phyloP scores from a whole-genome alignment of 768 basidiomycete species.

The Boletus huronensis region DNA sequence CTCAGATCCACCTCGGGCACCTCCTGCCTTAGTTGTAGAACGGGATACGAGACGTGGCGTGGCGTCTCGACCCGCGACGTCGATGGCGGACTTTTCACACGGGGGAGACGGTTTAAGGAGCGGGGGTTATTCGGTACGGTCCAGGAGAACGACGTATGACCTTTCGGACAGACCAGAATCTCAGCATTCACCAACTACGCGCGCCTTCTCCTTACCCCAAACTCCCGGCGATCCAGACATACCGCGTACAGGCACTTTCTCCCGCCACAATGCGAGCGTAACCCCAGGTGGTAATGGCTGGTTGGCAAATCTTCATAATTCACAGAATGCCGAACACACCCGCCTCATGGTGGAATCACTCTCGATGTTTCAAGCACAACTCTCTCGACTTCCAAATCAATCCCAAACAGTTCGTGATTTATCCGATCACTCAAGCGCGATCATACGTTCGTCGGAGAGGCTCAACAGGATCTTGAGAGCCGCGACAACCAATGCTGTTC shows the following conservation, averaged over 20 bases:
- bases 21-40: constrained; percentile 13
- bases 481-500: constrained; percentile 57
- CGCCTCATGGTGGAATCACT: constrained; percentile 70
- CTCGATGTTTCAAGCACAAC: constrained; percentile 63
- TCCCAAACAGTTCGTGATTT: constrained; percentile 50
- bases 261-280: constrained; percentile 13
- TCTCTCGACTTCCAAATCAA: constrained; percentile 52
- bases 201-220: constrained; percentile 12
- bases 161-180: constrained; percentile 23
- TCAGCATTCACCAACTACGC: constrained; percentile 14
- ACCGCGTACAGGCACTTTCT: constrained; percentile 7
- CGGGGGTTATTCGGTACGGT: constrained; percentile 14
- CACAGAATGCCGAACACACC: constrained; percentile 52
- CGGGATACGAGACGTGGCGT: constrained; percentile 17
- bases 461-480: constrained; percentile 59
- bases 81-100: constrained; percentile 51
- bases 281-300: constrained; percentile 20
- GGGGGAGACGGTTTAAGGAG: constrained; percentile 13
- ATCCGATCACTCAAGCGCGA: constrained; percentile 54
- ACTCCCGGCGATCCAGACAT: constrained; percentile 16
- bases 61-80: constrained; percentile 46
- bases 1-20: constrained; percentile 26
- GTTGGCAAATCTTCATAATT: constrained; percentile 2
- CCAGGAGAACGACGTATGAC: constrained; percentile 25
- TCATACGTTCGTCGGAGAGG: constrained; percentile 64